Base-by-base conservation (phyloP, 2,329 filamentous ascomycete species). In the Claviceps monticola region DNA sequence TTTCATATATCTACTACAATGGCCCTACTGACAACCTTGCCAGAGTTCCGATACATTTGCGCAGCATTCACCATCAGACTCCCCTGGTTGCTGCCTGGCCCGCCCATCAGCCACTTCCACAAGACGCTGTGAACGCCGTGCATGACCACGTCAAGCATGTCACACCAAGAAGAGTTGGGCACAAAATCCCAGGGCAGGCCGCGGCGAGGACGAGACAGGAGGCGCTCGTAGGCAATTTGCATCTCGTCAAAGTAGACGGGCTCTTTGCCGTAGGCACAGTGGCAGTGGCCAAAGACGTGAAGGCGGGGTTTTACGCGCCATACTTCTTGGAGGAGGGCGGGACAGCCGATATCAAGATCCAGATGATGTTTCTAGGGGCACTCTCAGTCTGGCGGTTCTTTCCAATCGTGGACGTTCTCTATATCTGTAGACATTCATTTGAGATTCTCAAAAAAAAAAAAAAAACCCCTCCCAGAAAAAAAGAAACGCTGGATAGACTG, bases 241-340 rank as follows among this genome's bases (percentile, higher is more conserved):
- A 80, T 78, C 26, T 81, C 76, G 64, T 93, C 87, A 74, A 86
- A 95, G 67, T 80, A 84, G 9, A 86, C 74, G 0, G 80, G 66
- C 60, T 89, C 81, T 44, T 71, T 72, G 16, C 88, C 89, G 46
- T 84, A 78, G 8, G 80, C 86, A 61, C 76, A 84, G 68, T 95
- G 89, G 23, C 90, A 77, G 66, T 95, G 89, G 1, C 88, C 89
- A 64, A 93, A 95, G 47, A 95, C 76, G 65, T 95, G 88, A 14
- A 95, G 70, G 13, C 72, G 72, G 0, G 89, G 89, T 55, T 79
- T 81, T 11, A 88, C 80, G 38, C 84, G 78, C 81, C 84, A 87
- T 17, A 86, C 66, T 61, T 94, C 88, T 14, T 73, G 68, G 5
- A 91, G 73, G 5, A 95, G 74, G 52, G 78, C 75, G 6, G 81